These are phyloP conservation scores for Pseudotulostoma volvatum DNA, from an alignment of 495 filamentous ascomycete species.

Conservation along the genomic window DNA sequence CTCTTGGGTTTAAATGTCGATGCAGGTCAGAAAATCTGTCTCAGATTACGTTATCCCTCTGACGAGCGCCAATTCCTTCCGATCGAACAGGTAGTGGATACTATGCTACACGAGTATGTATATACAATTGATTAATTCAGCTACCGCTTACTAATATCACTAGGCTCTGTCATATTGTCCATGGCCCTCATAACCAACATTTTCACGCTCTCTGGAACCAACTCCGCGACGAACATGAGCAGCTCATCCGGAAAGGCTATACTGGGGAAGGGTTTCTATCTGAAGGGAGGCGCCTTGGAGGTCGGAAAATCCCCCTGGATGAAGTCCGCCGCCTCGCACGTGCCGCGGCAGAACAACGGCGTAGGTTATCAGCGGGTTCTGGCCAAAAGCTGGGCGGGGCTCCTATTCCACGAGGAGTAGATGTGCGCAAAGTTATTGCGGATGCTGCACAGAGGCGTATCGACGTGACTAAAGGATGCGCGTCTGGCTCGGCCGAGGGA, in stretches of 20 bases:
- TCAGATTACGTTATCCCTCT: slow-evolving; percentile 63
- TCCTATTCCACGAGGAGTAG: slow-evolving; percentile 41
- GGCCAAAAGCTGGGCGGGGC: slow-evolving; percentile 62
- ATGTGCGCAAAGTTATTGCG: slow-evolving; percentile 61
- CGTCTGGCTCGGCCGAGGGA: slow-evolving; percentile 42
- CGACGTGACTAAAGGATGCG: slow-evolving; percentile 56
- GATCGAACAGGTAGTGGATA: slow-evolving; percentile 65
- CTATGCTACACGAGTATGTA: slow-evolving; percentile 83
- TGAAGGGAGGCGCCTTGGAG: slow-evolving; percentile 57
- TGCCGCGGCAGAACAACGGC: slow-evolving; percentile 57
- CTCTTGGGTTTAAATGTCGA: slow-evolving; percentile 75
- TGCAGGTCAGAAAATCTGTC: slow-evolving; percentile 57
- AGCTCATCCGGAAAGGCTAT: slow-evolving; percentile 62
- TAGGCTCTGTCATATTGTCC: slow-evolving; percentile 66
- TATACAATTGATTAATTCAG: not conserved
- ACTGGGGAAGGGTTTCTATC: slow-evolving; percentile 83
- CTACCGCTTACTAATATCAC: slow-evolving; percentile 3
- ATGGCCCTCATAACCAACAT: slow-evolving; percentile 64
- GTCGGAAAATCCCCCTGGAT: slow-evolving; percentile 43
- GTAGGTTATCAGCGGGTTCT: slow-evolving; percentile 39
- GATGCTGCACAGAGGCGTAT: slow-evolving; percentile 55
- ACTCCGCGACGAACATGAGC: slow-evolving; percentile 69
- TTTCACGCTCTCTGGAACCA: slow-evolving; percentile 83
- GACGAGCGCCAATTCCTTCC: slow-evolving; percentile 69
- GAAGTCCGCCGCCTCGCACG: slow-evolving; percentile 67